Conservation (phyloP, 441 rosid species). For the Corymbia calophylla region DNA sequence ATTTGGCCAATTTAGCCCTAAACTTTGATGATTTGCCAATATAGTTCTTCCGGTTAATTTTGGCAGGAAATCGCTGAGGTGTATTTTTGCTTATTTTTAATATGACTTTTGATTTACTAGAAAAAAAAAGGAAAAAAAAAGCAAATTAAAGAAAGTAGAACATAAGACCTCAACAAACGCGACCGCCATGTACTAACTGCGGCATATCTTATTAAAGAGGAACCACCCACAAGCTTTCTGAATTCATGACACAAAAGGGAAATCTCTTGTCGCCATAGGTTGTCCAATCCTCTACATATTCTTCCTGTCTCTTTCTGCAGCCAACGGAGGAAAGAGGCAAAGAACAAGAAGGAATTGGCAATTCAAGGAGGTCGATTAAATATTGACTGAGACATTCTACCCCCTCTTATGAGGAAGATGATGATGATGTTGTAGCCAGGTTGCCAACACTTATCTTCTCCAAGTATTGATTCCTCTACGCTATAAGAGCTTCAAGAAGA, state of each 20-base stretch:
- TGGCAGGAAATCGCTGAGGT: accelerated
- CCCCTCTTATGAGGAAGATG: background rate
- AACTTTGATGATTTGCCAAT: background rate
- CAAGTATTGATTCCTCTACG: background rate
- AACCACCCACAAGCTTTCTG: background rate
- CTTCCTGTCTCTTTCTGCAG: background rate
- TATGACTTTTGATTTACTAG: background rate
- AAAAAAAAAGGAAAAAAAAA: background rate
- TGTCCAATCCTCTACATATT: background rate
- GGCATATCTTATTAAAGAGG: background rate
- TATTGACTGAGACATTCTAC: background rate
- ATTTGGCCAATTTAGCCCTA: background rate
- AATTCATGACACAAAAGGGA: background rate
- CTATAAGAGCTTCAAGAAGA: background rate
- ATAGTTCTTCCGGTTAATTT: accelerated
- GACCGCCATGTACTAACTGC: background rate
- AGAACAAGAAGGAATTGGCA: background rate
- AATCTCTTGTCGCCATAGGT: background rate
- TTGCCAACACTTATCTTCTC: background rate
- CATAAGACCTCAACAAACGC: background rate
- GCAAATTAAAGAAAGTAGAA: background rate
- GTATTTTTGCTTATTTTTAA: accelerated
- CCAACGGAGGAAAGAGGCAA: background rate
- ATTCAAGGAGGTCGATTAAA: background rate
- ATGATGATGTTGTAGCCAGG: background rate